Evolutionary conservation across 2,329 filamentous ascomycete species (phyloP).

Genomic region (Aspergillus neotritici): DNA sequence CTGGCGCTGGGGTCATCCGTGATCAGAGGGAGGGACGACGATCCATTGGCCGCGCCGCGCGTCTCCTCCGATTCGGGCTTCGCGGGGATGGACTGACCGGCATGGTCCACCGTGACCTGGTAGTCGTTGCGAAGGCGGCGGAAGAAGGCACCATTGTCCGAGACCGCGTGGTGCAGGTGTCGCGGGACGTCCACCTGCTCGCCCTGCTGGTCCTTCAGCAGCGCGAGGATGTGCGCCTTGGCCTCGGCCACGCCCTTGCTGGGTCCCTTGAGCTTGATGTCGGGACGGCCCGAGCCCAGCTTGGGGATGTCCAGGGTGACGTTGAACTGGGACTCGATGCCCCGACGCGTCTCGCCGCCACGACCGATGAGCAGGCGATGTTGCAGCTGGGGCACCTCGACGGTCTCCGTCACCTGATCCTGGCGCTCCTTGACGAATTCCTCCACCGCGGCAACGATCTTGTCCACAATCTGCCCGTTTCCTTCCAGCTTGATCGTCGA

Average conservation of each 20-base stretch:
- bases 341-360: constrained; percentile 78
- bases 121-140: constrained; percentile 78
- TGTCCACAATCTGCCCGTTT: constrained; percentile 75
- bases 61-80: constrained; percentile 54
- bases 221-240: constrained; percentile 70
- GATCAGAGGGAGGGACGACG: constrained; percentile 71
- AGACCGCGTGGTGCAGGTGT: constrained; percentile 72
- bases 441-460: constrained; percentile 76
- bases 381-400: constrained; percentile 84
- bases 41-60: constrained; percentile 53
- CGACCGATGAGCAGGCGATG: constrained; percentile 88
- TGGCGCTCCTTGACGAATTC: constrained; percentile 76
- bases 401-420: constrained; percentile 68
- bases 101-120: constrained; percentile 87
- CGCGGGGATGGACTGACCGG: constrained; percentile 67
- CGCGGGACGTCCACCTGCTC: constrained; percentile 81
- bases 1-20: constrained; percentile 70
- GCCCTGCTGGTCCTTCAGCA: constrained; percentile 81
- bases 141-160: constrained; percentile 88
- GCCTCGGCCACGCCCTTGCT: constrained; percentile 75
- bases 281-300: constrained; percentile 76
- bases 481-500: constrained; percentile 86
- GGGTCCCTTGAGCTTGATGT: constrained; percentile 77
- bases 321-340: constrained; percentile 78
- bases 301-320: constrained; percentile 87